A percentile compares a stretch with the other conserved stretches of the same genome.
These are phyloP conservation scores for Picochlorum sp. DNA, from an alignment of 139 green algal species.

Conservation along the genomic window DNA sequence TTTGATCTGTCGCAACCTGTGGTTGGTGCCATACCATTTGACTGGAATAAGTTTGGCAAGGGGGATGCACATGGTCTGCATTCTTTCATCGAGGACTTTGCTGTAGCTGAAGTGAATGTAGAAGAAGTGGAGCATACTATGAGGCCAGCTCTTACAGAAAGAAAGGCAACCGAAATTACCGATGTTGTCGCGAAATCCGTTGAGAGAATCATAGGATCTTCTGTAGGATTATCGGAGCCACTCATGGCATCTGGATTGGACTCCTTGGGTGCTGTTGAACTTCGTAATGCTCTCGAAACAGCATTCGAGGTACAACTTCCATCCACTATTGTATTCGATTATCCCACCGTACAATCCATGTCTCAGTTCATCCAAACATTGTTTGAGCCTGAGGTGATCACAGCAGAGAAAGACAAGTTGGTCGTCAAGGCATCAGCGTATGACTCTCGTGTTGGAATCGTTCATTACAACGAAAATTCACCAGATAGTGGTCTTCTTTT, in stretches of 20 bases:
- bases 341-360: constrained; percentile 43
- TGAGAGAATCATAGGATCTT: constrained; percentile 10
- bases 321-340: constrained; percentile 61
- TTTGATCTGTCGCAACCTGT: constrained; percentile 6
- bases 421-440: background rate
- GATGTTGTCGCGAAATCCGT: constrained; percentile 16
- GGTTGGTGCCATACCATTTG: constrained; percentile 29
- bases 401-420: background rate
- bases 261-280: constrained; percentile 45
- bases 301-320: constrained; percentile 41
- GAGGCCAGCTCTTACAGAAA: too few relatives aligned
- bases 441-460: constrained; percentile 1
- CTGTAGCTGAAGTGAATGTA: background rate
- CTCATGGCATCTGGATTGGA: constrained; percentile 49
- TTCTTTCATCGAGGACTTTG: constrained; percentile 25
- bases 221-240: constrained; percentile 12
- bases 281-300: constrained; percentile 34
- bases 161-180: too few relatives aligned
- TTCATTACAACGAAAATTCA: constrained; percentile 3
- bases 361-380: constrained; percentile 11
- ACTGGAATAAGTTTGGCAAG: constrained; percentile 27
- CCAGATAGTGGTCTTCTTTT: constrained; percentile 5
- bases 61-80: constrained; percentile 4
- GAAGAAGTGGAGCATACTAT: background rate
- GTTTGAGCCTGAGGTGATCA: background rate